Base-by-base conservation (phyloP, 345 rosid species). In the Corymbia maculata region DNA sequence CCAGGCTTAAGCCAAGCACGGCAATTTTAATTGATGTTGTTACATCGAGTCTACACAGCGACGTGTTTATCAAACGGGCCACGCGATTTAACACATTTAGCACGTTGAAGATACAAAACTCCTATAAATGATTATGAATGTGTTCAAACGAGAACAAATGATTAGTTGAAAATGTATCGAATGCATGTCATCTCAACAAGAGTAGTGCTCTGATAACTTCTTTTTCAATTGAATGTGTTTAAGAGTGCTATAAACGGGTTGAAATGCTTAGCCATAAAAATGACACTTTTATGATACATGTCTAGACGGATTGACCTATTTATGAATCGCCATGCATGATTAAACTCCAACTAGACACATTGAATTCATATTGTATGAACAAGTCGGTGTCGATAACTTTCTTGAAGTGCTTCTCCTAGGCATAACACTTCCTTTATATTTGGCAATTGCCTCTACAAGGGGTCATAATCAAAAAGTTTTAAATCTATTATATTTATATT, bases 401-500 rank as follows among this genome's bases (percentile, higher is more conserved):
- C 92, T 89, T 91, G 91, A 94, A 94, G 87, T 91, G 92, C 8
- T 79, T 89, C 85, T 94, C 95, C 93, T 95, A 93, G 11, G 95
- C 95, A 87, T 93, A 90, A 88, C 94, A 51, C 89, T 95, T 94
- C 86, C 89, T 92, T 95, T 91, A 91, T 94, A 44, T n/a, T 92
- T 92, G 7, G 88, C 89, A 17, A 94, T 92, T 17, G 94, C 91
- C 87, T 93, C 94, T 0, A 90, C 28, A 16, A 87, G 26, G 26
- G 26, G 21, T 19, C 7, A 21, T 21, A 21, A 55, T 55, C 3
- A 53, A 51, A 12, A 8, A 21, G 21, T 19, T 2, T 21, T 21
- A 55, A 55, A 55, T 55, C 0, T 55, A 55, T 21, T 21, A 1
- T 55, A 1, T 55, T 55, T 8, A 0, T 55, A 0, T 2, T 55